Evolutionary conservation across 305 asterid genomes (phyloP).

Genomic region (Rubia occidens): DNA sequence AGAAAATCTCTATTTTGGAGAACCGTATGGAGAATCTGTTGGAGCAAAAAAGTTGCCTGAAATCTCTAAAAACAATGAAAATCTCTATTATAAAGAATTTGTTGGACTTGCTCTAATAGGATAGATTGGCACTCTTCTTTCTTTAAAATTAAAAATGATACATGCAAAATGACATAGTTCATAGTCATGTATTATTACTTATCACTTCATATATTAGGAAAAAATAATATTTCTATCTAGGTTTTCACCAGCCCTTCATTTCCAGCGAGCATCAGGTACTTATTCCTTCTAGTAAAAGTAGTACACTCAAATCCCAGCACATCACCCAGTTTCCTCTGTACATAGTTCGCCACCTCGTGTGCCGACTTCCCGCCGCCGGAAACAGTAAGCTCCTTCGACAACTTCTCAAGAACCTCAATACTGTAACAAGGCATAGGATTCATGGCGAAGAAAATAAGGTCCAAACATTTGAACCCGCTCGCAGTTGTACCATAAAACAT

Average conservation of each 20-base stretch:
- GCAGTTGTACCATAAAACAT: conserved; percentile 95
- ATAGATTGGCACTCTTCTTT: too few species aligned
- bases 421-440: conserved; percentile 59
- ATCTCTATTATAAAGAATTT: too few species aligned
- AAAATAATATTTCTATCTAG: not conserved
- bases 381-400: conserved; percentile 52
- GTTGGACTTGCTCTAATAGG: too few species aligned
- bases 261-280: conserved; percentile 85
- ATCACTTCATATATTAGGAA: not conserved
- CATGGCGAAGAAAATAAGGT: conserved; percentile 69
- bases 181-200: not conserved
- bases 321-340: conserved; percentile 46
- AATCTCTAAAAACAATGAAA: too few species aligned
- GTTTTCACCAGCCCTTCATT: conserved; percentile 63
- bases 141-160: too few species aligned
- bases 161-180: not conserved
- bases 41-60: too few species aligned
- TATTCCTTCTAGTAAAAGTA: conserved; percentile 56
- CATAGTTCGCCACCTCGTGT: conserved; percentile 65
- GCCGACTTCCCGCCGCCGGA: conserved; percentile 64
- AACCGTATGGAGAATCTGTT: too few species aligned
- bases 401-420: conserved; percentile 43
- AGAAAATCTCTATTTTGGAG: too few species aligned
- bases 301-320: conserved; percentile 87
- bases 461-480: conserved; percentile 76